A percentile compares a stretch with the other conserved stretches of the same genome.
phyloP scores from a whole-genome alignment of 768 basidiomycete species.

The Hydnomerulius pinastri region DNA sequence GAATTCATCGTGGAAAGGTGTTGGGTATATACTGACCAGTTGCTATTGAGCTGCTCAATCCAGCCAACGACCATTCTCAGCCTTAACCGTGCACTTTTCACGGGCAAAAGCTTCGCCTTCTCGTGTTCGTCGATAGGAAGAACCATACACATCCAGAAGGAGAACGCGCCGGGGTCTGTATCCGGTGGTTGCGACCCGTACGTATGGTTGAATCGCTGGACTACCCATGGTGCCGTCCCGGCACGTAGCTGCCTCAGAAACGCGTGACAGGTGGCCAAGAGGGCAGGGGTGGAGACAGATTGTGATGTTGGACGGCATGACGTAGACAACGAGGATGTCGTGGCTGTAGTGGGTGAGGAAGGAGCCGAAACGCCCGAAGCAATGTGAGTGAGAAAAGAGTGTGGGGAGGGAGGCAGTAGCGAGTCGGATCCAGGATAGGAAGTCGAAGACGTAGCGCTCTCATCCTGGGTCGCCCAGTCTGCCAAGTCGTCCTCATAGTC shows the following conservation, averaged over 20 bases:
- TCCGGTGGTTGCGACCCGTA: conserved; percentile 73
- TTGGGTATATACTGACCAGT: conserved; percentile 44
- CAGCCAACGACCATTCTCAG: conserved; percentile 88
- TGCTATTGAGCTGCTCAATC: conserved; percentile 77
- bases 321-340: conserved; percentile 4
- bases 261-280: conserved; percentile 56
- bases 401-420: conserved; percentile 12
- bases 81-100: conserved; percentile 75
- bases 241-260: conserved; percentile 62
- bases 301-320: conserved; percentile 4
- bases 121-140: conserved; percentile 91
- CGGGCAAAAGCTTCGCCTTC: conserved; percentile 83
- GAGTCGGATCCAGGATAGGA: conserved; percentile 6
- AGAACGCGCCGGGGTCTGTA: conserved; percentile 65
- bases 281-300: conserved; percentile 23
- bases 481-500: conserved; percentile 38
- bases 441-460: conserved; percentile 11
- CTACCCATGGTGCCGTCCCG: conserved; percentile 91
- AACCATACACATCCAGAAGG: conserved; percentile 89
- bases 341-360: not conserved
- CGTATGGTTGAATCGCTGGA: conserved; percentile 78
- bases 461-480: conserved; percentile 24
- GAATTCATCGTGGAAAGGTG: conserved; percentile 19
- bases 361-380: conserved; percentile 10
- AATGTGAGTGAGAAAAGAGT: conserved; percentile 15